Conservation (phyloP, 148 eudicot species). For the Hydrangea macrophylla region DNA sequence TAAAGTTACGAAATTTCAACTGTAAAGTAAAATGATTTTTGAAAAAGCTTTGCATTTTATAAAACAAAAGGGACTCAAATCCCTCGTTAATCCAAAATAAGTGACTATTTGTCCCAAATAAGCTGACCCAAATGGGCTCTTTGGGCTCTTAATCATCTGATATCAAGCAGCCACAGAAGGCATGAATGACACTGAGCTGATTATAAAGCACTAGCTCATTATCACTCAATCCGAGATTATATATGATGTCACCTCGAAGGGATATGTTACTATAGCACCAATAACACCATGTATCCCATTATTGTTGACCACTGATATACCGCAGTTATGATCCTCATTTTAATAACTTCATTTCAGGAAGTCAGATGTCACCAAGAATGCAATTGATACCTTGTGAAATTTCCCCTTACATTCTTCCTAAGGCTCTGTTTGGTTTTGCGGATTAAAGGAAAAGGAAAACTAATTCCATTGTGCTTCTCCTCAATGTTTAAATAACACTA, state of each 20-base stretch:
- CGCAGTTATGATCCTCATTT: not conserved
- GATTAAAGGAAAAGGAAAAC: no score
- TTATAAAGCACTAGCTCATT: not conserved
- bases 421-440: no score
- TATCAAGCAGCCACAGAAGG: constrained; percentile 4
- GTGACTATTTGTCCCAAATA: no score
- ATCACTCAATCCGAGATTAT: not conserved
- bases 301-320: no score
- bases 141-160: not conserved
- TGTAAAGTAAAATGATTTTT: no score
- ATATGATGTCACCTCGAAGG: not conserved
- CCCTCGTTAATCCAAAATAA: no score
- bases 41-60: no score
- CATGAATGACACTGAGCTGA: not conserved
- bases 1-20: no score
- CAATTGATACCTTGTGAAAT: not conserved
- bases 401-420: not conserved
- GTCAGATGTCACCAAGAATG: not conserved
- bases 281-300: not conserved
- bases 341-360: not conserved
- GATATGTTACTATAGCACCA: not conserved
- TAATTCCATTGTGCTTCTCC: no score
- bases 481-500: no score
- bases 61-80: no score
- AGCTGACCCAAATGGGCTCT: no score